Evolutionary conservation across 2,329 filamentous ascomycete species (phyloP), one percentile per base, ranked within the genome.

Genomic region (Scedosporium apiospermum): DNA sequence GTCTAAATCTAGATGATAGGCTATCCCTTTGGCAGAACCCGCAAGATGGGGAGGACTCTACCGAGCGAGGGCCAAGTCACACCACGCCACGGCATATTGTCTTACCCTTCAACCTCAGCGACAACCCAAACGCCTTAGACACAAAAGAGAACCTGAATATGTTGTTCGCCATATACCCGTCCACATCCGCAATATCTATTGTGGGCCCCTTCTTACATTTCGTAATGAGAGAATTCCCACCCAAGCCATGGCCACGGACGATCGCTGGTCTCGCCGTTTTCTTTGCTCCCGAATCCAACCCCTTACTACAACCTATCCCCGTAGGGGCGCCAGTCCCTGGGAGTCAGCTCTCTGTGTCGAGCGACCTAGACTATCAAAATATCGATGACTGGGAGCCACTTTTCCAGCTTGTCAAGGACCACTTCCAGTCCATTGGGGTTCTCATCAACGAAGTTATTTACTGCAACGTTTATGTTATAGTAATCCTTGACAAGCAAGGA

Each of bases 371-470:
- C 44, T 30, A 38, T 9, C 27, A n/a, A n/a, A 21, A 60, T 10
- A 42, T 46, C 21, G 6, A 60, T 10, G 30, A 60, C n/a, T 60
- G 58, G 58, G 30, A 42, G 3, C 14, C 34, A 4, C 58, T 60
- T 38, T 60, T 60, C 10, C 16, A 10, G 3, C 7, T 21, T 1
- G 5, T 60, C 4, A 23, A 27, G 58, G n/a, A 42, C 6, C 21
- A 60, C 41, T 60, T 60, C 34, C 41, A 49, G 10, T 27, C 14
- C 18, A 26, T 51, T 12, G 23, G 23, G 18, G 23, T 61, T 23
- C 21, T 23, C 14, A 61, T 61, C n/a, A 61, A n/a, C 12, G 42
- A 61, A 9, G 58, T 61, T 6, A 51, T 61, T 6, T 61, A 51
- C 27, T 61, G 41, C 16, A 9, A 27, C 6, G n/a, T 23, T 21